Conservation (phyloP, 1,284 basidiomycete species). For the Ceratobasidium sp. region DNA sequence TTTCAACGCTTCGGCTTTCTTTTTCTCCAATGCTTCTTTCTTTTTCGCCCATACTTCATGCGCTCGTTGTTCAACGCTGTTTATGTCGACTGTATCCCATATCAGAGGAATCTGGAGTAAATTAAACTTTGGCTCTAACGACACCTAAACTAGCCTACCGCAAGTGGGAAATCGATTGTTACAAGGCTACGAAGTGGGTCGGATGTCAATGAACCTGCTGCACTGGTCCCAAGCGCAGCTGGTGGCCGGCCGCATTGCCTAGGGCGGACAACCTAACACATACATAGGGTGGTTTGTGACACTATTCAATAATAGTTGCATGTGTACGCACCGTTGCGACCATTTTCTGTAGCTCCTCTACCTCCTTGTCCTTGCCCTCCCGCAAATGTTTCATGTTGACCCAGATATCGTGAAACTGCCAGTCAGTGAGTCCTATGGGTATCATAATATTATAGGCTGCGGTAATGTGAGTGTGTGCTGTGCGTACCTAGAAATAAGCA, state of each 20-base stretch:
- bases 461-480: not conserved
- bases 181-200: slow-evolving; percentile 6
- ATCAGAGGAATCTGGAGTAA: not conserved
- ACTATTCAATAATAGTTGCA: too few species aligned
- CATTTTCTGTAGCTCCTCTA: not conserved
- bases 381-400: slow-evolving; percentile 14
- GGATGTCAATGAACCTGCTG: not conserved
- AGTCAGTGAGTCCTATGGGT: slow-evolving; percentile 9
- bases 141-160: not conserved
- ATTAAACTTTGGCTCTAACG: not conserved
- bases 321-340: not conserved
- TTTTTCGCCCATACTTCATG: not conserved
- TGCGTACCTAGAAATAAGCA: slow-evolving; percentile 49
- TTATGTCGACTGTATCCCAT: slow-evolving; percentile 1
- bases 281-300: too few species aligned
- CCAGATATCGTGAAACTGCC: slow-evolving; percentile 13
- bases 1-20: not conserved
- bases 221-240: not conserved
- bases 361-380: not conserved
- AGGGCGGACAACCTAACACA: not conserved
- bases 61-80: not conserved
- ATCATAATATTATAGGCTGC: not conserved
- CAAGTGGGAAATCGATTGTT: slow-evolving; percentile 12
- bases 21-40: not conserved
- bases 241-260: slow-evolving; percentile 3